Evolutionary conservation across 2,329 filamentous ascomycete genomes (phyloP), one percentile per base, ranked within the genome.

Genomic region (Aurifilum marmelostoma): DNA sequence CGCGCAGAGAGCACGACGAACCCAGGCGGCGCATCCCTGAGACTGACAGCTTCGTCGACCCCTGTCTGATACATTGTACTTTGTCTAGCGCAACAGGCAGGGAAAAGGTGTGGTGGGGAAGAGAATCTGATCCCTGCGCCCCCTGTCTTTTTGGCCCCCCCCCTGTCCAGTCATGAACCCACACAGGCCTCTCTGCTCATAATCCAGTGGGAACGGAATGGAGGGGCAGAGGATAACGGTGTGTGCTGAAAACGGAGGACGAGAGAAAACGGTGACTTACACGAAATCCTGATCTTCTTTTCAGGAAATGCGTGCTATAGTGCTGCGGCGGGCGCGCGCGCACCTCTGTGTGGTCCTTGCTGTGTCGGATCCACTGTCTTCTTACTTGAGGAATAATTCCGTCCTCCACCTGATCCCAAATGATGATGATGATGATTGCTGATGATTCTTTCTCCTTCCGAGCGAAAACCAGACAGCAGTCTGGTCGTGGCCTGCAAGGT

Each of bases 251-350:
- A 32, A 32, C 21, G 34, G 34, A 62, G 59, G 39, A 24, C 11
- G 14, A 14, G 59, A 62, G 59, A 52, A 70, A 70, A 70, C 69
- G 69, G 66, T 69, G 59, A 70, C 69, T 68, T 68, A 68, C 62
- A 70, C 39, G 62, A 50, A 41, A 65, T 39, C 24, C 56, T 54
- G 62, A 39, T 43, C 61, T 65, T 32, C 60, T 41, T 27, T 11
- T 29, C 52, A 27, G 60, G 56, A 21, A 32, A 32, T n/a, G 43
- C 43, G 16, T 47, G 21, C 43, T 47, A 6, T 39, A 2, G 9
- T 39, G 37, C 37, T 39, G 37, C 9, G 8, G 34, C 34, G 34
- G 4, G 34, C 34, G 37, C 37, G 37, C 37, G 37, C 37, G 37
- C 37, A 39, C 37, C 37, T 39, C 37, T 18, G 18, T 47, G 50